Evolutionary conservation across 495 filamentous ascomycete genomes (phyloP).

Genomic region (Articulospora tetracladia): DNA sequence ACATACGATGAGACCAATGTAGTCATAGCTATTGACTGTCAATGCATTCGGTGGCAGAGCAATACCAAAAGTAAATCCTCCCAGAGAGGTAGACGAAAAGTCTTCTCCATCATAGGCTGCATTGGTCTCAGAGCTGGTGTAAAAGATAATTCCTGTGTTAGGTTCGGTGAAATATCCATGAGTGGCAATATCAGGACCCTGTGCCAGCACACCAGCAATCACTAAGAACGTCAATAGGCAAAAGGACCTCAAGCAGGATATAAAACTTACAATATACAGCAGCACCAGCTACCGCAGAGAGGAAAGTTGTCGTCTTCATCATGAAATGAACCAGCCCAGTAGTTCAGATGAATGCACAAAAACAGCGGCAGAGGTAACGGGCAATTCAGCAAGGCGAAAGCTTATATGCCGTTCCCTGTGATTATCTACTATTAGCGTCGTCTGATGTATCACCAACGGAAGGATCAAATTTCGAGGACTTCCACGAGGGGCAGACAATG

Average conservation of each 20-base stretch:
- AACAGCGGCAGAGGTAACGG: background rate
- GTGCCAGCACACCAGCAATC: constrained; percentile 15
- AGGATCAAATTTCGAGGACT: background rate
- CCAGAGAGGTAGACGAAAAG: constrained; percentile 13
- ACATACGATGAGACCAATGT: constrained; percentile 52
- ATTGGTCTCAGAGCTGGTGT: constrained; percentile 19
- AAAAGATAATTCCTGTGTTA: constrained; percentile 23
- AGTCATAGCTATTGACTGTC: constrained; percentile 49
- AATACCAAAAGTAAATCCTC: constrained; percentile 49
- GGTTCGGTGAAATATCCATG: constrained; percentile 24
- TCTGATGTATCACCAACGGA: background rate
- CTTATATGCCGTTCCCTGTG: constrained; percentile 14
- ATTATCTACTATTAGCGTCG: background rate
- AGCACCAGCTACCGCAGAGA: constrained; percentile 13
- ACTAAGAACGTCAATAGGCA: background rate
- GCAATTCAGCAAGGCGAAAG: background rate
- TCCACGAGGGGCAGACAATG: constrained; percentile 9
- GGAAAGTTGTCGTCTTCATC: constrained; percentile 21
- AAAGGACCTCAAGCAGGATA: background rate
- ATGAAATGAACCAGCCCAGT: constrained; percentile 12
- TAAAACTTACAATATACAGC: constrained; percentile 15
- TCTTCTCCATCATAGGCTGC: constrained; percentile 11
- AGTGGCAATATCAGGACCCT: constrained; percentile 15
- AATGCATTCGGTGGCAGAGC: constrained; percentile 49
- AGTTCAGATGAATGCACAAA: background rate